A percentile compares a stretch with the other conserved stretches of the same genome.
phyloP scores from a whole-genome alignment of 208 protist genomes.

The Acanthamoeba sp. region DNA sequence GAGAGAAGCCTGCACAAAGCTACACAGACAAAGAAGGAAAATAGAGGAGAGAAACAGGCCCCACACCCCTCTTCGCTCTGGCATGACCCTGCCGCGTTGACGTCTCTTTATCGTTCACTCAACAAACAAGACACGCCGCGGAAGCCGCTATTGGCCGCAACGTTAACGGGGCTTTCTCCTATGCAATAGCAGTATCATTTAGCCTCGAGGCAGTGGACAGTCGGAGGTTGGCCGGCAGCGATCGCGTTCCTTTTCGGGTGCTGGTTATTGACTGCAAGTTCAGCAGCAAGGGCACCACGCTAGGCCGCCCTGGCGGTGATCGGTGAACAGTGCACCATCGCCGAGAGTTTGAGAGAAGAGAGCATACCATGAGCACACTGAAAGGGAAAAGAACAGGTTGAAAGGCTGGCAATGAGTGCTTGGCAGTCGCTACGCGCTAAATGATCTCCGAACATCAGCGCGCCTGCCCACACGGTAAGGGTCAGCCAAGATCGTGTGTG shows the following conservation, averaged over 20 bases:
- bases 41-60: neutral
- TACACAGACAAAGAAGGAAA: neutral
- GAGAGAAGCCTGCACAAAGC: neutral
- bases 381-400: slow-evolving; percentile 38
- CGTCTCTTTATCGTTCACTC: too few species aligned
- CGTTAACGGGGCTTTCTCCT: too few species aligned
- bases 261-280: too few species aligned
- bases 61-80: neutral
- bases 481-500: neutral
- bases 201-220: too few species aligned
- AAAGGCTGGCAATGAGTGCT: neutral
- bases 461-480: neutral
- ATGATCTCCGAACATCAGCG: slow-evolving; percentile 51
- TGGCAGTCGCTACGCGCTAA: neutral
- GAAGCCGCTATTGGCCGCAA: too few species aligned
- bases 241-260: too few species aligned
- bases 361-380: slow-evolving; percentile 45
- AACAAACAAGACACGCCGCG: too few species aligned
- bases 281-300: neutral
- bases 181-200: too few species aligned
- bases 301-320: neutral
- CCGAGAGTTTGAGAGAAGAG: neutral
- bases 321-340: too few species aligned
- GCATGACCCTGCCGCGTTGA: neutral
- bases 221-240: too few species aligned